These are phyloP conservation scores for Colletotrichum cordylinicola DNA, from an alignment of 2,329 filamentous ascomycete genomes.

Conservation along the genomic window DNA sequence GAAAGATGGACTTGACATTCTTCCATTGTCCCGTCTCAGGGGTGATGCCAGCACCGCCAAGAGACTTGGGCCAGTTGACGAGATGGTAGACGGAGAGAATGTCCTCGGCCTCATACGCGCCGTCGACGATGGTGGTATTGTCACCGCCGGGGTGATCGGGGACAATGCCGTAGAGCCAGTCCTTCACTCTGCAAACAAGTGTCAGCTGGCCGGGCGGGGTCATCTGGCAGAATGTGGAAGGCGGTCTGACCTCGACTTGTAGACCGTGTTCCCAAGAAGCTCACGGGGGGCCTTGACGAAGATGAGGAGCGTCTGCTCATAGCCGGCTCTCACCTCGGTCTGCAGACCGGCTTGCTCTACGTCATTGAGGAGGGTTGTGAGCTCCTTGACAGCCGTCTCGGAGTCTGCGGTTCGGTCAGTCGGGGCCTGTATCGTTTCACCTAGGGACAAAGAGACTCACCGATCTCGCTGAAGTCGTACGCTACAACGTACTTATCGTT, in stretches of 20 bases:
- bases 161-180: conserved; percentile 76
- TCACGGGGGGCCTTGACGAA: conserved; percentile 70
- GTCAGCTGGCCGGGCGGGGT: not conserved
- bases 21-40: conserved; percentile 64
- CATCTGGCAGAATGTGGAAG: not conserved
- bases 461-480: conserved; percentile 41
- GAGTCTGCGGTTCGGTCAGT: conserved; percentile 30
- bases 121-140: conserved; percentile 58
- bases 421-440: not conserved
- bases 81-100: conserved; percentile 75
- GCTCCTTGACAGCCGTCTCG: conserved; percentile 37
- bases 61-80: conserved; percentile 60
- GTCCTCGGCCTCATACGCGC: conserved; percentile 66
- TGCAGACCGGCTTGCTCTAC: conserved; percentile 69
- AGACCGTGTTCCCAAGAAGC: conserved; percentile 68
- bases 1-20: conserved; percentile 66
- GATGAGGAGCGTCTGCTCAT: conserved; percentile 69
- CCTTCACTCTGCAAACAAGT: conserved; percentile 62
- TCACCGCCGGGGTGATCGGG: conserved; percentile 64
- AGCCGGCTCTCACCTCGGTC: conserved; percentile 74
- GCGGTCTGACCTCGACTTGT: conserved; percentile 64
- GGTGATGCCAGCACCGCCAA: conserved; percentile 68
- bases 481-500: conserved; percentile 47
- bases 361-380: conserved; percentile 57
- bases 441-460: conserved; percentile 27